Conservation (phyloP, 257 asterid species). For the Ophiorrhiza pumila region DNA sequence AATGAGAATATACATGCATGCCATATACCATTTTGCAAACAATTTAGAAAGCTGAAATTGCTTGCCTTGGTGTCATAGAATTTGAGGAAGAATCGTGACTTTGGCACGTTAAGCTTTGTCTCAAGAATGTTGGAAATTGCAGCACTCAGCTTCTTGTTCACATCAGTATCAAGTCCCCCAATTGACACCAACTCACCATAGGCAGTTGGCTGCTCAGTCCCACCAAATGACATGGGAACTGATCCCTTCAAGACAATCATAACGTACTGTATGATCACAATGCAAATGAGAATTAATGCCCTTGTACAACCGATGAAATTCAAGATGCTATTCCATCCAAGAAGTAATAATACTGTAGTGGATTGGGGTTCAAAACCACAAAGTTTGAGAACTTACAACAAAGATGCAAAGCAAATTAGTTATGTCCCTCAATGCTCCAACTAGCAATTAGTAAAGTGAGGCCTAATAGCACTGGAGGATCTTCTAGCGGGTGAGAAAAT, state of each 20-base stretch:
- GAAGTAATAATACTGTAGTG: neutral
- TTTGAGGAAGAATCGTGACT: slow-evolving; percentile 83
- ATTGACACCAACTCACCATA: slow-evolving; percentile 85
- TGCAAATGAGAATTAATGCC: neutral
- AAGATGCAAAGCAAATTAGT: neutral
- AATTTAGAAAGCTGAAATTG: slow-evolving; percentile 9
- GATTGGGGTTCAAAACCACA: neutral
- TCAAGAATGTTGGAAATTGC: slow-evolving; percentile 77
- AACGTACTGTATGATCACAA: slow-evolving; percentile 61
- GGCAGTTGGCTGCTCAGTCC: slow-evolving; percentile 89
- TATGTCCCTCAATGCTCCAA: neutral
- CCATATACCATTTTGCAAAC: slow-evolving; percentile 17
- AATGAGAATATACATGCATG: slow-evolving; percentile 47
- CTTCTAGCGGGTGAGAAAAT: too few relatives aligned
- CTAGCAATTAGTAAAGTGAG: neutral
- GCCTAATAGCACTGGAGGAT: neutral
- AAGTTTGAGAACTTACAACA: neutral
- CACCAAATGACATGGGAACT: slow-evolving; percentile 86
- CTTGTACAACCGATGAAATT: neutral
- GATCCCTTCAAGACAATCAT: slow-evolving; percentile 96
- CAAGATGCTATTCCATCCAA: neutral
- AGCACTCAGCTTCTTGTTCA: slow-evolving; percentile 86
- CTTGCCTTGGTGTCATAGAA: slow-evolving; percentile 86
- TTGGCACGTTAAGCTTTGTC: slow-evolving; percentile 71
- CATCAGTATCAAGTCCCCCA: slow-evolving; percentile 76